These are phyloP conservation scores for Fusarium coicis DNA, from an alignment of 2,329 filamentous ascomycete species.

Conservation along the genomic window DNA sequence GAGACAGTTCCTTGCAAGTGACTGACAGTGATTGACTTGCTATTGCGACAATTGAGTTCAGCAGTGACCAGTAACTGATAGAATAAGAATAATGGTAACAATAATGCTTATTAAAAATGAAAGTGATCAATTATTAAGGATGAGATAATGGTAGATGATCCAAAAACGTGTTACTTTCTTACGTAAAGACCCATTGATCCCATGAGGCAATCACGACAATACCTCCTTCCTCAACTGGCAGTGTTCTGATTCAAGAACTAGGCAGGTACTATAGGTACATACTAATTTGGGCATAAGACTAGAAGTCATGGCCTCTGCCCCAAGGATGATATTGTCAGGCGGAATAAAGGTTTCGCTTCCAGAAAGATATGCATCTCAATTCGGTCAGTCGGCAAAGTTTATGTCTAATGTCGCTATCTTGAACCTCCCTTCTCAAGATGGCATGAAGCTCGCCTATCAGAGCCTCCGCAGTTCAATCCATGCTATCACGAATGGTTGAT, in stretches of 20 bases:
- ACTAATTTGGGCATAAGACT: background rate
- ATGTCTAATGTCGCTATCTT: constrained; percentile 39
- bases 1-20: background rate
- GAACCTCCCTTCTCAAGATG: constrained; percentile 15
- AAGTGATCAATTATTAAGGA: background rate
- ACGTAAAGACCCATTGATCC: background rate
- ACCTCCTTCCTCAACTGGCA: background rate
- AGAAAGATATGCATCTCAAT: constrained; percentile 34
- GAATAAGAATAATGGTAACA: background rate
- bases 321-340: background rate
- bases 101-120: background rate
- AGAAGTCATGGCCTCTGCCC: background rate
- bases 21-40: constrained; percentile 12
- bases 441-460: constrained; percentile 15
- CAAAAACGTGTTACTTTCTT: background rate
- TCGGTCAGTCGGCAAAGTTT: constrained; percentile 35
- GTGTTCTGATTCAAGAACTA: background rate
- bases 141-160: background rate
- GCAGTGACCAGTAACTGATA: background rate
- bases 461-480: constrained; percentile 18
- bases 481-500: constrained; percentile 21
- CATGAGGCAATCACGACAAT: background rate
- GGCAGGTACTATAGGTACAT: background rate
- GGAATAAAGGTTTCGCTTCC: constrained; percentile 2
- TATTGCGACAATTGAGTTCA: background rate